A percentile compares a stretch with the other conserved stretches of the same genome.
phyloP scores from a whole-genome alignment of 805 yeast species.

The Saccharomycopsis selenospora region DNA sequence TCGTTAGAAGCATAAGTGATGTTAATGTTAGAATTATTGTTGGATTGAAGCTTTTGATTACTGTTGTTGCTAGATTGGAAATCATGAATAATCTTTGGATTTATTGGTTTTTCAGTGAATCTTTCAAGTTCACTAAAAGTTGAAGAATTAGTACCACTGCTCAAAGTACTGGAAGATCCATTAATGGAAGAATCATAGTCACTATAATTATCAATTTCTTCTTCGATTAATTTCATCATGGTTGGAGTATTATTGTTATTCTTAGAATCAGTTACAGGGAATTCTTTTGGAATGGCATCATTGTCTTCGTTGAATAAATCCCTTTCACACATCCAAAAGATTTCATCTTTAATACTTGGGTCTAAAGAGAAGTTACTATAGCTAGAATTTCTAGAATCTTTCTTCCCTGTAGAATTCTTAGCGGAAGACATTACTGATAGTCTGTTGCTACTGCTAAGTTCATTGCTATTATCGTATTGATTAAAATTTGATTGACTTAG shows the following conservation, averaged over 20 bases:
- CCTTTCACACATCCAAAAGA: slow-evolving; percentile 10
- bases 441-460: no score
- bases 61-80: not conserved
- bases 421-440: no score
- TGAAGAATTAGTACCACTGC: slow-evolving; percentile 1
- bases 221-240: not conserved
- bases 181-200: not conserved
- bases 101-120: slow-evolving; percentile 1
- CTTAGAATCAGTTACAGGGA: not conserved
- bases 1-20: slow-evolving; percentile 11
- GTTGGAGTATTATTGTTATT: not conserved
- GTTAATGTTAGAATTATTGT: not conserved
- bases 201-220: not conserved
- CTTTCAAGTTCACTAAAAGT: not conserved
- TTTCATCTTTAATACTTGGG: slow-evolving; percentile 3
- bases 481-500: no score
- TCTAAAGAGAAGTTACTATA: slow-evolving; percentile 1
- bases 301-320: slow-evolving; percentile 2
- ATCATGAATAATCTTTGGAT: not conserved
- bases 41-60: not conserved
- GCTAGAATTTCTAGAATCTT: not conserved
- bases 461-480: no score
- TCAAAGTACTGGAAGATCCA: not conserved
- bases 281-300: not conserved
- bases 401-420: no score